phyloP scores from a whole-genome alignment of 23 red algal genomes.

The Gracilaria gracilis region DNA sequence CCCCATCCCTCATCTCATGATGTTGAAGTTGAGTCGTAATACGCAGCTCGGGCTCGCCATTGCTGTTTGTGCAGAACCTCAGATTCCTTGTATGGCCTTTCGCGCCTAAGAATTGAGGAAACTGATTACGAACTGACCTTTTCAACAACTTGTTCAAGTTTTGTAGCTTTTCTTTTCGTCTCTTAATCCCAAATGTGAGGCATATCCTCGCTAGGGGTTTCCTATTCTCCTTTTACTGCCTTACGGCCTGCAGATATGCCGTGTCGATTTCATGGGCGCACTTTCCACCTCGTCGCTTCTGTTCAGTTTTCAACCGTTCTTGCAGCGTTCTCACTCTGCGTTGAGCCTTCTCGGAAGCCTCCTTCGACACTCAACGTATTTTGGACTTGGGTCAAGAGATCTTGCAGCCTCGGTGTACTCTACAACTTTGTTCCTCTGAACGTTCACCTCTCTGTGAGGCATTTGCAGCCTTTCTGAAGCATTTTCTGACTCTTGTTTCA shows the following conservation, averaged over 20 bases:
- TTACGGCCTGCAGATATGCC: slow-evolving; percentile 69
- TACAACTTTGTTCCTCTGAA: slow-evolving; percentile 27
- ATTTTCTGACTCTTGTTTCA: slow-evolving; percentile 19
- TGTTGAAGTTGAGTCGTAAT: slow-evolving; percentile 71
- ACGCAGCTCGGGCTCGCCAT: slow-evolving; percentile 59
- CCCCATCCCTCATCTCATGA: slow-evolving; percentile 83
- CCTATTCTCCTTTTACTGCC: slow-evolving; percentile 54
- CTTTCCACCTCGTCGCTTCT: slow-evolving; percentile 57
- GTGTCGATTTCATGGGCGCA: slow-evolving; percentile 68
- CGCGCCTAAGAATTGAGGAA: slow-evolving; percentile 78
- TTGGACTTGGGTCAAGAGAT: slow-evolving; percentile 29
- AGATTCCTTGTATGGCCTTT: slow-evolving; percentile 82
- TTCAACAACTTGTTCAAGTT: slow-evolving; percentile 36
- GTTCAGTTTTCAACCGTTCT: slow-evolving; percentile 68
- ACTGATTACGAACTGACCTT: slow-evolving; percentile 61
- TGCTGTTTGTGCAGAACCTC: slow-evolving; percentile 52
- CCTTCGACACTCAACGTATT: slow-evolving; percentile 32
- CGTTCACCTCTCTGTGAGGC: slow-evolving; percentile 50
- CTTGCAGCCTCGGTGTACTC: slow-evolving; percentile 27
- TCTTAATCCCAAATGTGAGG: slow-evolving; percentile 49
- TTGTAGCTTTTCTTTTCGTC: slow-evolving; percentile 24
- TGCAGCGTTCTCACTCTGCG: slow-evolving; percentile 49
- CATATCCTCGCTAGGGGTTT: slow-evolving; percentile 9
- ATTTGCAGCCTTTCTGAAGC: background rate
- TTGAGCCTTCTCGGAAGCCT: slow-evolving; percentile 49